A percentile compares a stretch with the other conserved stretches of the same genome.
Conservation (phyloP, 140 eudicot genomes). For the Oenanthe javanica region DNA sequence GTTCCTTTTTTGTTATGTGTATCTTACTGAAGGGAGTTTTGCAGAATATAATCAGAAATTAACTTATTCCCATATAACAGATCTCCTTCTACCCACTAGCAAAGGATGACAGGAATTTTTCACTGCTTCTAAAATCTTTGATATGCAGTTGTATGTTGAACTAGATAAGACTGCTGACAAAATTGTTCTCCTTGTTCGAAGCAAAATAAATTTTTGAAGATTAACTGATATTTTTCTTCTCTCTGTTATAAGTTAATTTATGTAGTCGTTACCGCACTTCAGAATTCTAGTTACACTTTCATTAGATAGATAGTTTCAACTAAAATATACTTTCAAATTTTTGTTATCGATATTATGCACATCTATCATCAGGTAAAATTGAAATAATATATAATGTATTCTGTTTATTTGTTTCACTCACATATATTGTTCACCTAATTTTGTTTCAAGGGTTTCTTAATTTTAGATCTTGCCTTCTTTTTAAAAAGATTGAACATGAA, state of each 20-base stretch:
- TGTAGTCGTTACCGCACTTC: neutral
- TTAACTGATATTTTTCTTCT: neutral
- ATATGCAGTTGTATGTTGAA: neutral
- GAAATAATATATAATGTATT: neutral
- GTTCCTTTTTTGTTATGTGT: neutral
- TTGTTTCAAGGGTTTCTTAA: neutral
- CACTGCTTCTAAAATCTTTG: neutral
- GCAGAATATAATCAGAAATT: neutral
- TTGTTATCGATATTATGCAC: neutral
- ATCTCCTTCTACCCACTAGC: neutral
- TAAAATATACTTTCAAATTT: too few relatives aligned
- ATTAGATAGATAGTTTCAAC: neutral
- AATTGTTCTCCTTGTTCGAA: neutral
- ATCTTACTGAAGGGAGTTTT: neutral
- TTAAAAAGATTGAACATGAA: neutral
- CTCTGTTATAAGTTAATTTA: neutral
- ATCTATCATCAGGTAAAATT: neutral
- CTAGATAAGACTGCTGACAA: neutral
- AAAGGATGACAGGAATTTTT: neutral
- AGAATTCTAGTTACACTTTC: neutral
- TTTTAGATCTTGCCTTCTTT: neutral
- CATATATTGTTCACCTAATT: neutral
- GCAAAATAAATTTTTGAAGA: neutral
- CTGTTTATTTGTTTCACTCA: neutral
- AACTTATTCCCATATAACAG: neutral